Base-by-base conservation (phyloP, 495 filamentous ascomycete species). In the Chaetomidium leptoderma region DNA sequence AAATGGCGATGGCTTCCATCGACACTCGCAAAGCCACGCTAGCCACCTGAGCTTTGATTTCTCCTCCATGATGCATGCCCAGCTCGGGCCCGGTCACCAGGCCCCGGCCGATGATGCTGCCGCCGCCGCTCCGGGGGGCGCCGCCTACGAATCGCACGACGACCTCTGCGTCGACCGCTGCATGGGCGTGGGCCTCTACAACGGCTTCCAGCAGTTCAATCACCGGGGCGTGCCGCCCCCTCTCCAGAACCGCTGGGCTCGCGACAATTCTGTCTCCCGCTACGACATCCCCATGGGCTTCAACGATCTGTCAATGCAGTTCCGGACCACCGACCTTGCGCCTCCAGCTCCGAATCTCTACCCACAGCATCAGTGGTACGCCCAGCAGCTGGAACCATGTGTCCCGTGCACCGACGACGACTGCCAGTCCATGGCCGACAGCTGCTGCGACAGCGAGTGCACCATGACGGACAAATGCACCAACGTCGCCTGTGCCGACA, bases 121-220 rank as follows among this genome's bases (percentile, higher is more conserved):
- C 21, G 11, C 61, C 17, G 33, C 59, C 8, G 49, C 23, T 39
- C 52, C 40, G 30, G 49, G 26, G 17, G 37, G 23, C 52, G 26
- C 45, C 32, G 52, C 57, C 17, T 61, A 64, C 24, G 61, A 63
- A 36, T 74, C 73, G 32, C 73, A 76, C 61, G 73, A 76, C 50
- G 73, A 76, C 55, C 60, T 69, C n/a, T 76, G 73, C 39, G 45
- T 74, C 29, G 71, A 74, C 46, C 63, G 66, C 36, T 76, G 72
- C 66, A 54, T 63, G 42, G 65, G 62, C 26, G 62, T 71, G 44
- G 69, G 67, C 21, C 55, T 71, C 57, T 71, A 66, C 63, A 66
- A 68, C 33, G 67, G 67, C 59, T 70, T 63, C 39, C 60, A 67
- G 44, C 60, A 63, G 45, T 61, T 66, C 55, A 66, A 65, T 39